Base-by-base conservation (phyloP, 2,329 filamentous ascomycete species). In the Colletotrichum costaricense region DNA sequence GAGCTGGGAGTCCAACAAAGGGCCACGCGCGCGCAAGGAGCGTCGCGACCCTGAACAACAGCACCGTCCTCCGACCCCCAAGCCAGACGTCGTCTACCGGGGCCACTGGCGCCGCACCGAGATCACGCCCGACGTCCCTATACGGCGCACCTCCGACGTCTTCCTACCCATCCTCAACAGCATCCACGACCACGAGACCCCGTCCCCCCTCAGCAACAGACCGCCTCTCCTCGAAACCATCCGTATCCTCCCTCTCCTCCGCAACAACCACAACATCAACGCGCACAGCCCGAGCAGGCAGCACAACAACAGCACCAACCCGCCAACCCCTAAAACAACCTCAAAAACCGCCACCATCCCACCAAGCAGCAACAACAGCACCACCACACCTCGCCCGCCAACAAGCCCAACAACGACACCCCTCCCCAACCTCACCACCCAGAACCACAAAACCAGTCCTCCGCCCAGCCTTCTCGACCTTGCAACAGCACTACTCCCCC, bases 401-500 rank as follows among this genome's bases (percentile, higher is more conserved):
- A 38, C 38, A 4, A 42, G 14, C 38, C 4, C 63, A 35, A 7
- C 68, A 59, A 19, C 63, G 59, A 35, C 68, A 58, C 11, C 33
- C 67, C 49, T 63, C 42, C 56, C 67, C 62, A 11, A 54, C 56
- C 66, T 62, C 68, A 8, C 67, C 75, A 35, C 57, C 57, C 24
- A 49, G 42, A 49, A 22, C 57, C 33, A 22, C 57, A 30, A 19
- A 35, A 28, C 35, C 52, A 19, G 80, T 82, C n/a, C 81, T 83
- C 30, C 87, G 87, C 9, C 89, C 90, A 0, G 83, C 87, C 59
- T 93, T 93, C 81, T 89, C 86, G 60, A 92, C 88, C 0, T 86
- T 90, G 52, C 91, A 93, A 76, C 91, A 93, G 76, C 90, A 93
- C 81, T 93, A 89, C 82, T 92, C 90, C 33, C 92, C 92, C 0